Conservation (phyloP, 2,329 filamentous ascomycete species). For the Diaporthe amygdali region DNA sequence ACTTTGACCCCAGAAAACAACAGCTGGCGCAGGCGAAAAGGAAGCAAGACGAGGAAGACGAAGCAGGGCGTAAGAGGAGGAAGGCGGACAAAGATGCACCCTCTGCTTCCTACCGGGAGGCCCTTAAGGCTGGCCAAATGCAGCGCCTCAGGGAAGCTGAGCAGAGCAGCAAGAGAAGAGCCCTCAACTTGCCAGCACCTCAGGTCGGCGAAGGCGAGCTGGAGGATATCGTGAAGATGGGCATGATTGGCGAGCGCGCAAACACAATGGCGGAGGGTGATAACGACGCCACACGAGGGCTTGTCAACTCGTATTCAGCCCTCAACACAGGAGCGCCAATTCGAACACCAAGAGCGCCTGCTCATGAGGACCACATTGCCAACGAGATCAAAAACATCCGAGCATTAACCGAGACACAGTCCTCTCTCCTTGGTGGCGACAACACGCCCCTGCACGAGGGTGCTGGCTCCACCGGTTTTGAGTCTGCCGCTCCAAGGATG, state of each 20-base stretch:
- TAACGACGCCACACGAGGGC: slow-evolving; percentile 81
- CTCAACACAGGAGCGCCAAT: slow-evolving; percentile 86
- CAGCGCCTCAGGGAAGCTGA: slow-evolving; percentile 96
- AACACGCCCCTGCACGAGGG: slow-evolving; percentile 90
- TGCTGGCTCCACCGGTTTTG: slow-evolving; percentile 82
- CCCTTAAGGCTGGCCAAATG: slow-evolving; percentile 90
- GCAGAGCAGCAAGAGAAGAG: slow-evolving; percentile 89
- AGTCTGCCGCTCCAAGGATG: slow-evolving; percentile 80
- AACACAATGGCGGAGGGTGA: slow-evolving; percentile 78
- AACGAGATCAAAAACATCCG: slow-evolving; percentile 96
- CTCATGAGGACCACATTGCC: slow-evolving; percentile 92
- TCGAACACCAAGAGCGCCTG: slow-evolving; percentile 86
- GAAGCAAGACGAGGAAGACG: slow-evolving; percentile 89
- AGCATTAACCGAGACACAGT: slow-evolving; percentile 91
- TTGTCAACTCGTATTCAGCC: slow-evolving; percentile 85
- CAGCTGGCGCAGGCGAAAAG: slow-evolving; percentile 85
- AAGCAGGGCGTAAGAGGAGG: slow-evolving; percentile 78
- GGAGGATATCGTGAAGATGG: slow-evolving; percentile 99
- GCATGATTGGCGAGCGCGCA: slow-evolving; percentile 88
- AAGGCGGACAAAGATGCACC: slow-evolving; percentile 86
- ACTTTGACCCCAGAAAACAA: slow-evolving; percentile 91
- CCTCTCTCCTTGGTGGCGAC: slow-evolving; percentile 89
- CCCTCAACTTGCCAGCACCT: slow-evolving; percentile 82
- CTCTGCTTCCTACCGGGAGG: slow-evolving; percentile 82
- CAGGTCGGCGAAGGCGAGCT: slow-evolving; percentile 93